phyloP scores from a whole-genome alignment of 345 rosid genomes.

The Litchi chinensis region DNA sequence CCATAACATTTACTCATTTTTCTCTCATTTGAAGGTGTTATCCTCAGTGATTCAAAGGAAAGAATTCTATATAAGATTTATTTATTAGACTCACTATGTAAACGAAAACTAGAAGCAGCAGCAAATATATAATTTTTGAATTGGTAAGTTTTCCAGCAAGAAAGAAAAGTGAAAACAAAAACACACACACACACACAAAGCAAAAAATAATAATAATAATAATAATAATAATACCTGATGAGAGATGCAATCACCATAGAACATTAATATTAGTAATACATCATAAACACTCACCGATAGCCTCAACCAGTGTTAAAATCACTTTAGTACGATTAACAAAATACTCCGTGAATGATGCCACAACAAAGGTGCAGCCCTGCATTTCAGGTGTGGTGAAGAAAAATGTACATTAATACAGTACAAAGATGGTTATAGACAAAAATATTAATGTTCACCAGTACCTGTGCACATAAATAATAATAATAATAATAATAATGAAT shows the following conservation, averaged over 20 bases:
- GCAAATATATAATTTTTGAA: neutral
- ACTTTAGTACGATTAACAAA: constrained; percentile 58
- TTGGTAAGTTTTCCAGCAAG: neutral
- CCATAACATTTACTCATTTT: neutral
- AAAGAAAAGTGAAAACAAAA: neutral
- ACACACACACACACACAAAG: neutral
- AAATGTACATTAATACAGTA: neutral
- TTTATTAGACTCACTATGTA: neutral
- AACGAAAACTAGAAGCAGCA: neutral
- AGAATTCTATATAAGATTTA: neutral
- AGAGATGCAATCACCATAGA: constrained; percentile 2
- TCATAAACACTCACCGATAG: constrained; percentile 62
- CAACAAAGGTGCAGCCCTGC: constrained; percentile 79
- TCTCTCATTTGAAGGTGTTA: neutral
- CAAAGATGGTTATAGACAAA: neutral
- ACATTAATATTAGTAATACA: neutral
- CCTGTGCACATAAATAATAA: too few relatives aligned
- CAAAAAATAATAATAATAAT: neutral
- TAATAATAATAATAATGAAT: neutral
- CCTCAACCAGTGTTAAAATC: constrained; percentile 77
- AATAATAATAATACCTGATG: neutral
- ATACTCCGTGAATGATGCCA: constrained; percentile 57
- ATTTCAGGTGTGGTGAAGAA: neutral
- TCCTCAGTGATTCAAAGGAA: neutral
- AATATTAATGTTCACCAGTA: neutral